Evolutionary conservation across 2,329 filamentous ascomycete species (phyloP).

Genomic region (Leptographium lundbergii): DNA sequence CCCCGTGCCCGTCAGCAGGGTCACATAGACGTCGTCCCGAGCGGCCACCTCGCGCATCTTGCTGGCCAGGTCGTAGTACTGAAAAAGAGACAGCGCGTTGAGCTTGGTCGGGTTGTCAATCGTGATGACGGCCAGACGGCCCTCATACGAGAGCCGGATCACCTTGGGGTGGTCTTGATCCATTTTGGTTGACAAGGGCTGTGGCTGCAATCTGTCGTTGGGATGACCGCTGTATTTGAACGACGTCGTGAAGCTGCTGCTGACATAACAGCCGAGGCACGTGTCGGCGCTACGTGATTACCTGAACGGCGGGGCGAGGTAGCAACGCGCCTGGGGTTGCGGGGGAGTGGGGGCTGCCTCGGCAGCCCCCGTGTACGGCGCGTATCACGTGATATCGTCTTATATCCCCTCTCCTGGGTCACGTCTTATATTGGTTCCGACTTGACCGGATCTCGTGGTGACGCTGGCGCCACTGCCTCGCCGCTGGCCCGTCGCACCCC

Average conservation of each 20-base stretch:
- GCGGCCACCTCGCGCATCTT: conserved; percentile 65
- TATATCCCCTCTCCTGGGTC: no score
- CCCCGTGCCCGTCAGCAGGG: conserved; percentile 74
- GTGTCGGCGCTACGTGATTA: conserved; percentile 1
- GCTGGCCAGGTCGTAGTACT: conserved; percentile 67
- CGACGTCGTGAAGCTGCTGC: no score
- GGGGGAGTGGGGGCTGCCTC: not conserved
- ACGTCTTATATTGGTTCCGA: no score
- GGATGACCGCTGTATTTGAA: not conserved
- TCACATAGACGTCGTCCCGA: conserved; percentile 71
- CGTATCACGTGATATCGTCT: no score
- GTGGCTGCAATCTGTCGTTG: no score
- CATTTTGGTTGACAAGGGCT: no score
- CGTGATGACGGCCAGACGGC: conserved; percentile 69
- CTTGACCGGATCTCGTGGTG: no score
- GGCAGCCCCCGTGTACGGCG: no score
- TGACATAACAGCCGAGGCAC: conserved; percentile 9
- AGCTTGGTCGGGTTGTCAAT: conserved; percentile 79
- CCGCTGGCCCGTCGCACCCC: not conserved
- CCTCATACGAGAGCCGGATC: conserved; percentile 47
- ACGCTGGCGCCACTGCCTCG: no score
- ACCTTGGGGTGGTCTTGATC: conserved; percentile 19
- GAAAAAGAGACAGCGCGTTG: conserved; percentile 59
- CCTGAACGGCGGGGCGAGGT: no score
- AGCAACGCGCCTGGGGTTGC: not conserved